Evolutionary conservation across 345 rosid genomes (phyloP).

Genomic region (Raphanus sativus): DNA sequence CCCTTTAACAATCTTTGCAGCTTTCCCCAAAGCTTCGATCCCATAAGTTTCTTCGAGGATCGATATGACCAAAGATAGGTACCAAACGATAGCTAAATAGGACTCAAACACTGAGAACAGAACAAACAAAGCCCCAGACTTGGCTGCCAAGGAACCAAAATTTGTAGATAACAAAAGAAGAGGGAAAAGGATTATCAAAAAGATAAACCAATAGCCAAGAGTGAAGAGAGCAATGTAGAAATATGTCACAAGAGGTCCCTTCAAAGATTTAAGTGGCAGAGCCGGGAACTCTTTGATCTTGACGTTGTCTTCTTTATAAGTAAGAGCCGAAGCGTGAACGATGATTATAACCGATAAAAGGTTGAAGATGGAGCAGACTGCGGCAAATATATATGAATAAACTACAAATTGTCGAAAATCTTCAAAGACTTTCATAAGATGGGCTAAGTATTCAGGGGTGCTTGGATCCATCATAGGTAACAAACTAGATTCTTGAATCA

Average conservation of each 20-base stretch:
- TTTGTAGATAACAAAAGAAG: slow-evolving; percentile 14
- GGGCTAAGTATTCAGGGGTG: slow-evolving; percentile 29
- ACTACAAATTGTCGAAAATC: slow-evolving; percentile 30
- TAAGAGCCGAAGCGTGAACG: slow-evolving; percentile 44
- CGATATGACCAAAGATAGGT: slow-evolving; percentile 53
- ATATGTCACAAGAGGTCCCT: slow-evolving; percentile 45
- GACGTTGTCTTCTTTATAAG: slow-evolving; percentile 28
- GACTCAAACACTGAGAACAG: slow-evolving; percentile 27
- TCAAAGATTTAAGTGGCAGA: slow-evolving; percentile 38
- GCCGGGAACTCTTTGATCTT: slow-evolving; percentile 33
- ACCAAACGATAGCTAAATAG: slow-evolving; percentile 52
- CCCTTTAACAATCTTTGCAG: slow-evolving; percentile 52
- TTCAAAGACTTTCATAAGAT: slow-evolving; percentile 22
- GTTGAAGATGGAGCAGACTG: slow-evolving; percentile 12
- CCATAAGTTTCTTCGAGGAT: slow-evolving; percentile 55
- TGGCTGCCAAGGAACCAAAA: not conserved
- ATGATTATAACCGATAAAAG: slow-evolving; percentile 36
- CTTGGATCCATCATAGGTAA: slow-evolving; percentile 34
- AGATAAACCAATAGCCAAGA: slow-evolving; percentile 40
- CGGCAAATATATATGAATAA: slow-evolving; percentile 27
- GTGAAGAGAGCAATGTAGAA: slow-evolving; percentile 42
- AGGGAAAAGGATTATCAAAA: slow-evolving; percentile 17
- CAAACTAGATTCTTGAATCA: slow-evolving; percentile 22
- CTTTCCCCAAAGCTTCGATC: slow-evolving; percentile 58
- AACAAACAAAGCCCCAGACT: not conserved